Conservation (phyloP, 352 stramenopile species). For the Globisporangium carolinianum region DNA sequence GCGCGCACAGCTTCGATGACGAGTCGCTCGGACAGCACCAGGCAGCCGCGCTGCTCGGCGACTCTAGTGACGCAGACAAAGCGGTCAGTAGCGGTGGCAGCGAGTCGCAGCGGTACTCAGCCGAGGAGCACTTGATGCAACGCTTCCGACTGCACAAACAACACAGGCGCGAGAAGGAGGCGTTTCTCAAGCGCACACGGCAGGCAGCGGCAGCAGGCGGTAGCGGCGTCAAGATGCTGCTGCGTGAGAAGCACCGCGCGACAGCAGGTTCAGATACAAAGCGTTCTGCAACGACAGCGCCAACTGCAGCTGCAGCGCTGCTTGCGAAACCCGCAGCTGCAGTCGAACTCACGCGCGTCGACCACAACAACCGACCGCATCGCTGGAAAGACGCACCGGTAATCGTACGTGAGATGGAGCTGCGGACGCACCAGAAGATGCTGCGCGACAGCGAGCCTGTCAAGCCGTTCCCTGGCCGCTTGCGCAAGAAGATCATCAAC, state of each 20-base stretch:
- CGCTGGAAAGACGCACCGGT: conserved; percentile 75
- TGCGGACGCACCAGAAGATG: conserved; percentile 46
- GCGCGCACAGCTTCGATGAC: too few species aligned
- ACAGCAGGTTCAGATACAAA: neutral
- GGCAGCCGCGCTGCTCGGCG: too few species aligned
- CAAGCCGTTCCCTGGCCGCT: conserved; percentile 44
- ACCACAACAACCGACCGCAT: conserved; percentile 84
- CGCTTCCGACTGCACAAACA: conserved; percentile 79
- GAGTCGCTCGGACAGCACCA: neutral
- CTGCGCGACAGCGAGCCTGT: conserved; percentile 43
- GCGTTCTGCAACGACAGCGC: too few species aligned
- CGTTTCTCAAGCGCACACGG: conserved; percentile 48
- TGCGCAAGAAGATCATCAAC: conserved; percentile 44
- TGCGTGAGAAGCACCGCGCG: neutral
- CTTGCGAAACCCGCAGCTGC: conserved; percentile 11
- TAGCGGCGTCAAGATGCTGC: conserved; percentile 17
- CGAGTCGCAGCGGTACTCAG: neutral
- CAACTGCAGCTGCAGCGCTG: neutral
- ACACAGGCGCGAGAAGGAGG: conserved; percentile 60
- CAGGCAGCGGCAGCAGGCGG: conserved; percentile 26
- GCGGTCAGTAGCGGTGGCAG: too few species aligned
- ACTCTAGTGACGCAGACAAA: neutral
- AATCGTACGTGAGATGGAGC: conserved; percentile 57
- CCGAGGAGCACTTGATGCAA: conserved; percentile 55
- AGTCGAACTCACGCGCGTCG: conserved; percentile 56